Evolutionary conservation across 192 early-diverging fungal genomes (phyloP).

Genomic region (Phycomyces blakesleeanus): DNA sequence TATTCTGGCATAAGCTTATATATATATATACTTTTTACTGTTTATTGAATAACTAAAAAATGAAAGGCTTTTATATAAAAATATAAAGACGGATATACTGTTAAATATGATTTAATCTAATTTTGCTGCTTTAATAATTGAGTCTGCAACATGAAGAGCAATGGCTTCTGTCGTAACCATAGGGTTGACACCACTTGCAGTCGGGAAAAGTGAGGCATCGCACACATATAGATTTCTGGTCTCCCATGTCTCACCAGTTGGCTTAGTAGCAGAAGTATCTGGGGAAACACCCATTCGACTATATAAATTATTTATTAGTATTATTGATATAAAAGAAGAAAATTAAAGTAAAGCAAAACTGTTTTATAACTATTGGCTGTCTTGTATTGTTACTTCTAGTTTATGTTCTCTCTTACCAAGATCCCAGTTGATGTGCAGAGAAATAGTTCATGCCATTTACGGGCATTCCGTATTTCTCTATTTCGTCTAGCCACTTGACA

Average conservation of each 20-base stretch:
- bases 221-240: constrained; percentile 68
- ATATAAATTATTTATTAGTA: constrained; percentile 3
- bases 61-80: too few species aligned
- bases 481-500: constrained; percentile 28
- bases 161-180: constrained; percentile 46
- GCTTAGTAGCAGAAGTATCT: constrained; percentile 55
- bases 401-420: constrained; percentile 44
- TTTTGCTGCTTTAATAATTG: constrained; percentile 16
- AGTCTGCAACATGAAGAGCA: constrained; percentile 32
- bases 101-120: constrained; percentile 6
- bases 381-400: too few species aligned
- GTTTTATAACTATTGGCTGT: too few species aligned
- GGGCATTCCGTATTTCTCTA: constrained; percentile 31
- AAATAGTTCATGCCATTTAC: constrained; percentile 37
- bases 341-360: too few species aligned
- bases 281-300: constrained; percentile 62
- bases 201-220: constrained; percentile 70
- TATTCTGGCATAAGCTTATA: too few species aligned
- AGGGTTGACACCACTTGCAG: constrained; percentile 69
- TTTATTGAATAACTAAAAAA: too few species aligned
- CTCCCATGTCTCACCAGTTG: constrained; percentile 72
- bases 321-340: too few species aligned
- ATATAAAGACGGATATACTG: too few species aligned
- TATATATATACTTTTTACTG: too few species aligned
- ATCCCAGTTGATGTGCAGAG: constrained; percentile 67